phyloP scores from a whole-genome alignment of 1,284 basidiomycete genomes.

The Peniophora sp. region DNA sequence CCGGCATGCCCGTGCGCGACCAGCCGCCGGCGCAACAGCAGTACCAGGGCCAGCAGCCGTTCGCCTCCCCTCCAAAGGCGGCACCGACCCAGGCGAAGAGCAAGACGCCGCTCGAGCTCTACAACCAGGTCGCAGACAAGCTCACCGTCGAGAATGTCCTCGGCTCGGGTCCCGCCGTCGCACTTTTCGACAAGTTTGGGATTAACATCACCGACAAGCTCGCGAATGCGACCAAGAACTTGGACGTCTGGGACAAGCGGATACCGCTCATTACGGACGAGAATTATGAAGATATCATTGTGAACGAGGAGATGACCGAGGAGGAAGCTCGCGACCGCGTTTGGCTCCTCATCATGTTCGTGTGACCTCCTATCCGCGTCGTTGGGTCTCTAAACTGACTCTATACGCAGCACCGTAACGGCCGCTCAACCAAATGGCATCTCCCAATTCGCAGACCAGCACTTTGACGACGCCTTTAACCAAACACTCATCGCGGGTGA shows the following conservation, averaged over 20 bases:
- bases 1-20: constrained; percentile 46
- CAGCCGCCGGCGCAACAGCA: constrained; percentile 6
- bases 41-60: constrained; percentile 7
- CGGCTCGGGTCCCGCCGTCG: constrained; percentile 40
- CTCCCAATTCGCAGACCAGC: constrained; percentile 58
- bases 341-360: constrained; percentile 70
- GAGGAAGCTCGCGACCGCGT: constrained; percentile 58
- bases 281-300: constrained; percentile 61
- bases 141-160: constrained; percentile 42
- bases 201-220: constrained; percentile 61
- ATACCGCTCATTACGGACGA: constrained; percentile 70
- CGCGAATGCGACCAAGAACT: constrained; percentile 28
- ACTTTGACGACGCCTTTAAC: constrained; percentile 67
- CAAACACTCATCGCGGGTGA: constrained; percentile 50
- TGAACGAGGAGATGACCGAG: constrained; percentile 51
- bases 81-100: constrained; percentile 8
- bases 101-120: constrained; percentile 1
- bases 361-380: constrained; percentile 6
- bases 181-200: constrained; percentile 47
- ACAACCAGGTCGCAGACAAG: constrained; percentile 11
- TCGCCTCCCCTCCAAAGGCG: constrained; percentile 11
- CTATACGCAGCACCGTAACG: constrained; percentile 50
- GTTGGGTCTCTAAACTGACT: background rate
- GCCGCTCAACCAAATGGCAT: constrained; percentile 49
- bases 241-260: constrained; percentile 56